These are phyloP conservation scores for Trichoderma sp. DNA, from an alignment of 2,329 filamentous ascomycete species.

Conservation along the genomic window DNA sequence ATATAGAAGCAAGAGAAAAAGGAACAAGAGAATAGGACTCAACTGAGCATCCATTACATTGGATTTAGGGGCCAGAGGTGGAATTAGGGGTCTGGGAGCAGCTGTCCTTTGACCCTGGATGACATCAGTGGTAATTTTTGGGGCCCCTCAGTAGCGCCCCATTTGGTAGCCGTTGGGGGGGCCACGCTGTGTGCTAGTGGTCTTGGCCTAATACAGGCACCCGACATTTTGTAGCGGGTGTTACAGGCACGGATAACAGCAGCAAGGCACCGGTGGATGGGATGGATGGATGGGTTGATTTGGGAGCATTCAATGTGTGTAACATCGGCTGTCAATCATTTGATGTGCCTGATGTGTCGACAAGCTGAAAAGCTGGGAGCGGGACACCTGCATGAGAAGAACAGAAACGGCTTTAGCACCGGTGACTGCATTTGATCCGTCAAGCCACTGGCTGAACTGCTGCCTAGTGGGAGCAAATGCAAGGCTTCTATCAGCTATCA, in stretches of 20 bases:
- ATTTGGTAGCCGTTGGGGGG: background rate
- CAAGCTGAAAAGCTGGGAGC: background rate
- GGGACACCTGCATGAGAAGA: background rate
- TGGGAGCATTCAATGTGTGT: background rate
- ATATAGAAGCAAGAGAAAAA: background rate
- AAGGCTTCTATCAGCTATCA: background rate
- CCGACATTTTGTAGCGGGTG: background rate
- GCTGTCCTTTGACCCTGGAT: background rate
- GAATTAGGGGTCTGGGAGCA: slow-evolving; percentile 8
- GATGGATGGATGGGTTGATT: background rate
- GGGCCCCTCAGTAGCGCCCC: slow-evolving; percentile 6
- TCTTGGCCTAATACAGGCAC: background rate
- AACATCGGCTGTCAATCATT: background rate
- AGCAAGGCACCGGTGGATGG: background rate
- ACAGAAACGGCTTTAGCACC: background rate
- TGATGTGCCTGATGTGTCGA: background rate
- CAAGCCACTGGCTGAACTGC: background rate
- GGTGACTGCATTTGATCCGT: background rate
- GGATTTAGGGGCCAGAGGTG: background rate
- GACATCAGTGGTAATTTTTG: slow-evolving; percentile 22
- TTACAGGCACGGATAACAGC: background rate
- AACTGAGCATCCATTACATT: background rate
- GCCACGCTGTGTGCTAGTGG: background rate
- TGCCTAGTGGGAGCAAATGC: background rate
- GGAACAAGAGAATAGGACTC: background rate